These are phyloP conservation scores for Coemansia erecta DNA, from an alignment of 192 early-diverging fungal genomes.

Conservation along the genomic window DNA sequence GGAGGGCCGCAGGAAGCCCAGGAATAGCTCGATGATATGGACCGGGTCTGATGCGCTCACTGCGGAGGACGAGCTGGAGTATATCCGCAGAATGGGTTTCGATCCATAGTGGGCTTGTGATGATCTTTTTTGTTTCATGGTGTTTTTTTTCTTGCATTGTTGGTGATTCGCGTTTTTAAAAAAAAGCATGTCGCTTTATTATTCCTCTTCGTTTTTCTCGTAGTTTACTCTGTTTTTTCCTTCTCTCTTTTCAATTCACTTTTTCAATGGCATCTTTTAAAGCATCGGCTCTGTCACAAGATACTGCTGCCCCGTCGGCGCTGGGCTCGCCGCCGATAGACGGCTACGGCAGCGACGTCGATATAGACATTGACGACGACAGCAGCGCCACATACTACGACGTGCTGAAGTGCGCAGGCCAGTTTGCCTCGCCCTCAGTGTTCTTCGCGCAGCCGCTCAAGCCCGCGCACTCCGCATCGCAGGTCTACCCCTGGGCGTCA, in stretches of 20 bases:
- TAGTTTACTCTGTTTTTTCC: neutral
- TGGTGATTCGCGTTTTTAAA: no score
- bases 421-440: slow-evolving; percentile 29
- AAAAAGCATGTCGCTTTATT: neutral
- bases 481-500: slow-evolving; percentile 35
- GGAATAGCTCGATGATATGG: slow-evolving; percentile 56
- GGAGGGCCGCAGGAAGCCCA: slow-evolving; percentile 27
- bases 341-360: neutral
- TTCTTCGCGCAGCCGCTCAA: slow-evolving; percentile 33
- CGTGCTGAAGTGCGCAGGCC: slow-evolving; percentile 41
- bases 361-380: neutral
- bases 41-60: slow-evolving; percentile 45
- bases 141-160: no score
- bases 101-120: slow-evolving; percentile 10
- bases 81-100: slow-evolving; percentile 53
- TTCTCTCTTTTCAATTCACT: slow-evolving; percentile 2
- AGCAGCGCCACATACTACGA: slow-evolving; percentile 46
- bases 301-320: slow-evolving; percentile 13
- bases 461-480: slow-evolving; percentile 15
- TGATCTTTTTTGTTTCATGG: slow-evolving; percentile 6
- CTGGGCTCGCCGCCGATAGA: neutral
- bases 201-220: neutral
- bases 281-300: slow-evolving; percentile 25
- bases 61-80: slow-evolving; percentile 44
- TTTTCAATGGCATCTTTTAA: neutral